Evolutionary conservation across 2,329 filamentous ascomycete genomes (phyloP).

Genomic region (Colletotrichum coccodes): DNA sequence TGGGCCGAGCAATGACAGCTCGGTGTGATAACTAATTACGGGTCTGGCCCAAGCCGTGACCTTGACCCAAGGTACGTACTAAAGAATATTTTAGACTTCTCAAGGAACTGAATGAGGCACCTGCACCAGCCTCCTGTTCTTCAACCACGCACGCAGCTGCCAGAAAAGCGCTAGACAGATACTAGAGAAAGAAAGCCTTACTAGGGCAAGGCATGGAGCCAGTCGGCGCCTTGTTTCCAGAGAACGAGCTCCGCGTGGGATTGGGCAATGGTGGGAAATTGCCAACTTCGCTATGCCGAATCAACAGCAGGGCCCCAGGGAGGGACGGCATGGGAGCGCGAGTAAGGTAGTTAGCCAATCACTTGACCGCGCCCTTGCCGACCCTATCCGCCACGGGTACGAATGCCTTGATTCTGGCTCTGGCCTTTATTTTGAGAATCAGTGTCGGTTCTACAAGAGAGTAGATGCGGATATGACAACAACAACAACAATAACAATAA

Average conservation of each 20-base stretch:
- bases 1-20: not conserved
- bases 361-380: too few relatives aligned
- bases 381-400: too few relatives aligned
- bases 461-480: not conserved
- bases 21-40: not conserved
- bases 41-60: not conserved
- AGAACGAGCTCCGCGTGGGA: not conserved
- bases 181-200: too few relatives aligned
- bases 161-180: too few relatives aligned
- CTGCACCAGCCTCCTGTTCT: not conserved
- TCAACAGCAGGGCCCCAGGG: not conserved
- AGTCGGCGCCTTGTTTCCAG: not conserved
- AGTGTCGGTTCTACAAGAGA: too few relatives aligned
- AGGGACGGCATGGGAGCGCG: too few relatives aligned
- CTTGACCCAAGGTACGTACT: not conserved
- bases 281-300: constrained; percentile 67
- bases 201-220: too few relatives aligned
- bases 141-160: not conserved
- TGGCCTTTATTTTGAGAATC: not conserved
- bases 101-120: not conserved
- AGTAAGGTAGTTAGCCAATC: not conserved
- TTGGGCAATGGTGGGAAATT: not conserved
- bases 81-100: too few relatives aligned
- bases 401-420: not conserved
- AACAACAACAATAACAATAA: too few relatives aligned